phyloP scores from a whole-genome alignment of 75 land plant species.

The Pinus albicaulis region DNA sequence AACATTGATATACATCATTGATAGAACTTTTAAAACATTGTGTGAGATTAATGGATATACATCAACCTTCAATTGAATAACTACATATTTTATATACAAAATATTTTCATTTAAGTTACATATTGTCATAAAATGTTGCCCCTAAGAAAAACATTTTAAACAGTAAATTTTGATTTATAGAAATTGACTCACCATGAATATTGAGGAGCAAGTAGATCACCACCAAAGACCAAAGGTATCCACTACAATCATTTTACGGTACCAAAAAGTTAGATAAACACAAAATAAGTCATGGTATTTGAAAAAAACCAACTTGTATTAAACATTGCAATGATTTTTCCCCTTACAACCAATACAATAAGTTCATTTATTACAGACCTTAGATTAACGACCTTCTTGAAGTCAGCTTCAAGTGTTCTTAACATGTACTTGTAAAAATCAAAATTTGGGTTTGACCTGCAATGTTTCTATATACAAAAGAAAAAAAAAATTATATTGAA shows the following conservation, averaged over 20 bases:
- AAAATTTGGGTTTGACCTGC: conserved; percentile 28
- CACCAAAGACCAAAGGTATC: conserved; percentile 24
- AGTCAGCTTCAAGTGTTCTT: conserved; percentile 61
- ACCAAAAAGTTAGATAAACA: neutral
- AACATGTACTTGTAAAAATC: conserved; percentile 67
- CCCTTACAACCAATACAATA: too few relatives aligned
- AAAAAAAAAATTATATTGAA: neutral
- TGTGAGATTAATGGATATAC: too few relatives aligned
- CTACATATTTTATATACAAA: too few relatives aligned
- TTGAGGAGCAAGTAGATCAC: conserved; percentile 30
- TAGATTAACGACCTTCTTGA: conserved; percentile 76
- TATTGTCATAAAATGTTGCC: neutral
- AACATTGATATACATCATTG: too few relatives aligned
- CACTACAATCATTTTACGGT: conserved; percentile 11
- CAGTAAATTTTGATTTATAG: neutral
- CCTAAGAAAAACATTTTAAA: neutral
- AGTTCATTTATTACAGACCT: conserved; percentile 35
- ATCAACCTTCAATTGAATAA: too few relatives aligned
- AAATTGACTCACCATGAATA: conserved; percentile 24
- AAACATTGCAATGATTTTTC: too few relatives aligned
- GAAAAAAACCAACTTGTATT: too few relatives aligned
- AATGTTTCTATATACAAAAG: conserved; percentile 31
- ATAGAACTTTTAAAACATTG: too few relatives aligned
- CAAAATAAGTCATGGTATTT: neutral
- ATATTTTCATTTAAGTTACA: too few relatives aligned